A percentile compares a stretch with the other conserved stretches of the same genome.
Evolutionary conservation across 1,284 basidiomycete species (phyloP).

Genomic region (Pseudozyma tsukubaensis): DNA sequence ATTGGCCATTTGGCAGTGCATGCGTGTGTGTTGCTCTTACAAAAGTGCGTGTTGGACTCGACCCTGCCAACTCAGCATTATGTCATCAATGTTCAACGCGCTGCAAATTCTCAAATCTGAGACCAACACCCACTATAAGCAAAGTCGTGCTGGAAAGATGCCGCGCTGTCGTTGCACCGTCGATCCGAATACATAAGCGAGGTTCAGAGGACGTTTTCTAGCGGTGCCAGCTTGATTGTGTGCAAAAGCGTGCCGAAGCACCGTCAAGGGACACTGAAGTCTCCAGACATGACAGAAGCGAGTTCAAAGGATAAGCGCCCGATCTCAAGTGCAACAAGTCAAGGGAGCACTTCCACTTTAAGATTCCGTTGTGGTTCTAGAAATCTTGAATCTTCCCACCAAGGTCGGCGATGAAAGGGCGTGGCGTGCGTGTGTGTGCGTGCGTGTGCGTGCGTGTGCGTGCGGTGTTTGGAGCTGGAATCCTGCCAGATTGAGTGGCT

Average conservation of each 20-base stretch:
- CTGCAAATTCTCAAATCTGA: background rate
- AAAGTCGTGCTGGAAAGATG: background rate
- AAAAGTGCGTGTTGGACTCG: conserved; percentile 3
- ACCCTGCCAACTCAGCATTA: background rate
- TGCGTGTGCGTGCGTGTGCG: background rate
- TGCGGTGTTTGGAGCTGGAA: too few species aligned
- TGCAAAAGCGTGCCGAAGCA: too few species aligned
- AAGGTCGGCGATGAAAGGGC: background rate
- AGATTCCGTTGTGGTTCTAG: background rate
- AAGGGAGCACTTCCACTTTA: too few species aligned
- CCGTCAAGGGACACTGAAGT: too few species aligned
- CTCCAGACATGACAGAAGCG: background rate
- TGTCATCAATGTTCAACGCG: background rate
- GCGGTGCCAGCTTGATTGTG: too few species aligned
- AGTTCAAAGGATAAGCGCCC: background rate
- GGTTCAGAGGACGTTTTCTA: background rate
- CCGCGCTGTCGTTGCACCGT: background rate
- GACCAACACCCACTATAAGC: too few species aligned
- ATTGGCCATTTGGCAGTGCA: background rate
- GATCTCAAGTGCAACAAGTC: background rate
- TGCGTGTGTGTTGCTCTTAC: conserved; percentile 1
- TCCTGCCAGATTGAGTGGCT: too few species aligned
- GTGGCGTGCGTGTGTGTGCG: background rate
- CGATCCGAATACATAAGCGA: background rate
- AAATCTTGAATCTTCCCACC: background rate